Conservation (phyloP, 179 eudicot species). For the Silene coronaria region DNA sequence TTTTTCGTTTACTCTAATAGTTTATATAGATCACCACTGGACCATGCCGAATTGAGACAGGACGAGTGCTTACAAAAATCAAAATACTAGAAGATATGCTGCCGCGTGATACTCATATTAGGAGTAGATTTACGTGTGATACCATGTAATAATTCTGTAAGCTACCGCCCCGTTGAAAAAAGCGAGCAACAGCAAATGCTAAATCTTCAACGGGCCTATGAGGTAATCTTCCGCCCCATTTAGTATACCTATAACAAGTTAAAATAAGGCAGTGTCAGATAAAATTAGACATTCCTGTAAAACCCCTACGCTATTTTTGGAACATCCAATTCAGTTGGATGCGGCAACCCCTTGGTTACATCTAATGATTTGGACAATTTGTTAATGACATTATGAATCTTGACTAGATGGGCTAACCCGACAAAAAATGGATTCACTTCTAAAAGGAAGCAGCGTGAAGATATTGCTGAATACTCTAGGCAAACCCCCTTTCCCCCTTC, state of each 20-base stretch:
- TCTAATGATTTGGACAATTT: not conserved
- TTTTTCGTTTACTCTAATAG: not conserved
- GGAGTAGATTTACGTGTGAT: conserved; percentile 7
- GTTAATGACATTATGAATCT: not conserved
- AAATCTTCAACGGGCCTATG: conserved; percentile 92
- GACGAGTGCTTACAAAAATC: not conserved
- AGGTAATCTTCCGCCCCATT: conserved; percentile 83
- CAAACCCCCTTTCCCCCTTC: too few species aligned
- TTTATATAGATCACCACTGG: not conserved
- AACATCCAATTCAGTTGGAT: conserved; percentile 2
- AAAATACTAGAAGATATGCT: not conserved
- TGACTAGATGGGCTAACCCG: not conserved
- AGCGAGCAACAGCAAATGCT: conserved; percentile 97
- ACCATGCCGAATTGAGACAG: not conserved
- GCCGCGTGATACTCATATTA: not conserved
- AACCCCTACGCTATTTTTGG: not conserved
- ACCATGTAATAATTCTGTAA: conserved; percentile 97
- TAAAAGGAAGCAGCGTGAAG: not conserved
- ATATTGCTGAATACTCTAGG: not conserved
- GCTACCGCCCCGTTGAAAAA: conserved; percentile 92
- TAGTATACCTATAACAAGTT: conserved; percentile 55
- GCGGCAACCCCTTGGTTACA: not conserved
- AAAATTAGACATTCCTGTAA: not conserved
- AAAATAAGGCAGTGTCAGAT: conserved; percentile 12
- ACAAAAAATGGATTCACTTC: not conserved